Evolutionary conservation across 73 alveolate species (phyloP).

Genomic region (Halteria grandinella): DNA sequence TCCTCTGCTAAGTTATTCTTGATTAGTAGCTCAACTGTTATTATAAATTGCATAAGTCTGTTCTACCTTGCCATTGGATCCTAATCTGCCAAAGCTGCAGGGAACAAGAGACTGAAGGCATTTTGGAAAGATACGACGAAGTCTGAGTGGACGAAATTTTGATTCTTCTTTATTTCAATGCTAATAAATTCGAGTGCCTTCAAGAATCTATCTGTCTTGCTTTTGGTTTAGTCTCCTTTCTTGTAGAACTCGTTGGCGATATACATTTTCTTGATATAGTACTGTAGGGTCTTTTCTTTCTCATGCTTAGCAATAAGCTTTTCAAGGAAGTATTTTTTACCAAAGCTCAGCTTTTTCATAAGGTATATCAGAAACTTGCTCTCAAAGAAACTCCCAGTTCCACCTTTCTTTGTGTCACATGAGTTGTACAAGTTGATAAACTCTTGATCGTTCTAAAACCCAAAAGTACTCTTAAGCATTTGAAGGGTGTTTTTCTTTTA

Average conservation of each 20-base stretch:
- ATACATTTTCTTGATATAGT: conserved; percentile 15
- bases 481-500: conserved; percentile 28
- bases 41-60: conserved; percentile 26
- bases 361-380: neutral
- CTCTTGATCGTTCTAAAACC: conserved; percentile 22
- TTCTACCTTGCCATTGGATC: conserved; percentile 40
- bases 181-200: conserved; percentile 23
- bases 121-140: conserved; percentile 34
- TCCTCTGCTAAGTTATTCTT: conserved; percentile 35
- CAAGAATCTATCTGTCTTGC: neutral
- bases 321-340: conserved; percentile 34
- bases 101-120: conserved; percentile 1
- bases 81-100: neutral
- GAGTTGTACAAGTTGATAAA: neutral
- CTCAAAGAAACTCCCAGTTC: conserved; percentile 12
- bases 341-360: conserved; percentile 24
- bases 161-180: conserved; percentile 14
- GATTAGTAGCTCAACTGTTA: conserved; percentile 28
- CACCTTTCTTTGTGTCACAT: too few relatives aligned
- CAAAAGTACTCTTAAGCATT: conserved; percentile 21
- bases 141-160: neutral
- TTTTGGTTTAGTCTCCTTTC: neutral
- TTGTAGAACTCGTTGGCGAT: conserved; percentile 2
- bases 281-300: conserved; percentile 16
- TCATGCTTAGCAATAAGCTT: conserved; percentile 24